These are phyloP conservation scores for Fusarium paranaense DNA, from an alignment of 2,329 filamentous ascomycete genomes.

Conservation along the genomic window DNA sequence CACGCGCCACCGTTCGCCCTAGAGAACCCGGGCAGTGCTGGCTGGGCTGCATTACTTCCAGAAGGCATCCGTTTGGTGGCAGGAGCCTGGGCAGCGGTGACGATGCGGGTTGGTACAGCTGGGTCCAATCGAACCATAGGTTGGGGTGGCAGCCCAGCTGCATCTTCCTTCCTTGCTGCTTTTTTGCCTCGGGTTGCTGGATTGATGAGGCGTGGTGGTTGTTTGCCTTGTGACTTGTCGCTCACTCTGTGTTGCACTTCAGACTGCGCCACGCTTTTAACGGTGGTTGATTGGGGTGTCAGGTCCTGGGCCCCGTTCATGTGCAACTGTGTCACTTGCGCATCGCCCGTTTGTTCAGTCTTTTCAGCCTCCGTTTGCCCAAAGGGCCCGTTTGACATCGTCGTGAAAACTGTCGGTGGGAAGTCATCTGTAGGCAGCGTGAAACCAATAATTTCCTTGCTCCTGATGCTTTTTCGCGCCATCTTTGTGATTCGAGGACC, in stretches of 20 bases:
- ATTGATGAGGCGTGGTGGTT: constrained; percentile 51
- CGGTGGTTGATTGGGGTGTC: not conserved
- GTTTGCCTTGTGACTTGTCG: constrained; percentile 23
- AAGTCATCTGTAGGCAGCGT: constrained; percentile 32
- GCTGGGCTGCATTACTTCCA: not conserved
- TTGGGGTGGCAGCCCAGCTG: constrained; percentile 61
- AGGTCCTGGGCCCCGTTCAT: not conserved
- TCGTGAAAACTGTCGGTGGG: constrained; percentile 28
- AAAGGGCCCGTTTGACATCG: constrained; percentile 12
- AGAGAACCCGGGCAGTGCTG: constrained; percentile 56
- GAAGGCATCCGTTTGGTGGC: not conserved
- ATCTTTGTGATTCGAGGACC: constrained; percentile 55
- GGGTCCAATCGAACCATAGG: constrained; percentile 53
- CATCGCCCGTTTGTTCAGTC: not conserved
- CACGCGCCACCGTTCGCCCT: constrained; percentile 71
- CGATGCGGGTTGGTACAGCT: constrained; percentile 24
- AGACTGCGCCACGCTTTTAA: not conserved
- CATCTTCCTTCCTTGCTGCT: constrained; percentile 63
- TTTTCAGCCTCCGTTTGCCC: not conserved
- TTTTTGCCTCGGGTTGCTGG: constrained; percentile 66
- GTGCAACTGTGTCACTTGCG: not conserved
- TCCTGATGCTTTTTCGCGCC: constrained; percentile 57
- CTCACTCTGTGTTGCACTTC: not conserved
- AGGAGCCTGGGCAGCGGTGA: not conserved
- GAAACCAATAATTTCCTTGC: constrained; percentile 61